Percentiles rank a stretch among this genome's conserved stretches.
Evolutionary conservation across 352 stramenopile genomes (phyloP).

Genomic region (Phytophthora pinifolia): DNA sequence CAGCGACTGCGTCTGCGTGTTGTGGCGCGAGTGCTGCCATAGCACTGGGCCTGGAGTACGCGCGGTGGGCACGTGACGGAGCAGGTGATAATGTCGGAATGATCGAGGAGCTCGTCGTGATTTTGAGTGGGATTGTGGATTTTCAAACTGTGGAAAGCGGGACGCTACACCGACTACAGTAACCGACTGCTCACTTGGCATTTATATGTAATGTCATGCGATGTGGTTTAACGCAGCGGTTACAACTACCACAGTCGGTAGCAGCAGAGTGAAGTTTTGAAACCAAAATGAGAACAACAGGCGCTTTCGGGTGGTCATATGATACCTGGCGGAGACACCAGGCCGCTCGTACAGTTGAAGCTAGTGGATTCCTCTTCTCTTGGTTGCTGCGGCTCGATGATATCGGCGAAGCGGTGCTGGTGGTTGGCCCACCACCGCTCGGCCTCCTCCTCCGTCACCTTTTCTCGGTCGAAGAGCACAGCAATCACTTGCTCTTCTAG

Average conservation of each 20-base stretch:
- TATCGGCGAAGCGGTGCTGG: slow-evolving; percentile 58
- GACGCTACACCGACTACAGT: slow-evolving; percentile 15
- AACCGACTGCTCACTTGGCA: slow-evolving; percentile 11
- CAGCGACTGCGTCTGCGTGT: slow-evolving; percentile 1
- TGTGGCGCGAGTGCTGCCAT: slow-evolving; percentile 9
- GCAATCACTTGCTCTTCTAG: slow-evolving; percentile 80
- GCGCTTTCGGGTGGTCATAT: slow-evolving; percentile 16
- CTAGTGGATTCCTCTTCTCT: slow-evolving; percentile 7
- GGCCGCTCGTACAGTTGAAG: neutral
- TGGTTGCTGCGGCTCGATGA: slow-evolving; percentile 21
- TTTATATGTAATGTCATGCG: slow-evolving; percentile 16
- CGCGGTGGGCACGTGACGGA: slow-evolving; percentile 11
- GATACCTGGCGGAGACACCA: slow-evolving; percentile 4
- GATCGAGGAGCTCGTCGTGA: slow-evolving; percentile 13
- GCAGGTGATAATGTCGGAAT: slow-evolving; percentile 14
- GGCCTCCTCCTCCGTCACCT: slow-evolving; percentile 75
- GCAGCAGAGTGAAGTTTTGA: slow-evolving; percentile 14
- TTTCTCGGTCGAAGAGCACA: slow-evolving; percentile 85
- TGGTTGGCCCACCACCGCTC: slow-evolving; percentile 72
- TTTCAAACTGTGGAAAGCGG: slow-evolving; percentile 23
- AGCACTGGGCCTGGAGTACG: neutral
- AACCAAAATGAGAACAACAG: slow-evolving; percentile 18
- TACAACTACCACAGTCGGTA: slow-evolving; percentile 6
- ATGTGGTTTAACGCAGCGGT: slow-evolving; percentile 1
- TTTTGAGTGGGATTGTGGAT: slow-evolving; percentile 23